Evolutionary conservation across 225 moss, liverwort and hornwort species (phyloP).

Genomic region (Climacium dendroides): DNA sequence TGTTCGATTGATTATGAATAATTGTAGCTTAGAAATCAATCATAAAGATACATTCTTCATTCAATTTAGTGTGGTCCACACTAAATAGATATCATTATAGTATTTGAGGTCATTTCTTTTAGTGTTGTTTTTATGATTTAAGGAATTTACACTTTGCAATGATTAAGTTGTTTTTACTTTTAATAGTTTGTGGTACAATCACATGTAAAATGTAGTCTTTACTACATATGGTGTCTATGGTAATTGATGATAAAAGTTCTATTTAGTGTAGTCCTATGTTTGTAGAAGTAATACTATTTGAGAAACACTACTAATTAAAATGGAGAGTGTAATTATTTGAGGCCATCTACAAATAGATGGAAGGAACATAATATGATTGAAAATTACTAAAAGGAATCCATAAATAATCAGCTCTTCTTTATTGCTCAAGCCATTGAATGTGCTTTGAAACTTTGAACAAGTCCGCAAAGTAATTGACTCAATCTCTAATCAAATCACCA

Average conservation of each 20-base stretch:
- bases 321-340: too few relatives aligned
- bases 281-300: not conserved
- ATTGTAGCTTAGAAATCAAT: fast-evolving
- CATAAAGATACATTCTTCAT: not conserved
- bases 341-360: not conserved
- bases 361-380: fast-evolving
- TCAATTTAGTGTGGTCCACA: fast-evolving
- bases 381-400: not conserved
- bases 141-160: fast-evolving
- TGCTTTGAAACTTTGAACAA: not conserved
- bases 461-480: not conserved
- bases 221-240: fast-evolving
- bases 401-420: fast-evolving
- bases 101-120: not conserved
- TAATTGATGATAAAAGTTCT: not conserved
- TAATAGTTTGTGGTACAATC: too few relatives aligned
- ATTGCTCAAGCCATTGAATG: not conserved
- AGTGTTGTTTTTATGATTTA: not conserved
- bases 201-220: not conserved
- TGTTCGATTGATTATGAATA: not conserved
- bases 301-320: not conserved
- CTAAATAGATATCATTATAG: not conserved
- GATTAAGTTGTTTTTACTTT: not conserved
- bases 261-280: fast-evolving
- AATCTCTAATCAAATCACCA: not conserved